Evolutionary conservation across 495 filamentous ascomycete species (phyloP).

Genomic region (Pyrenopolyporus hunteri): DNA sequence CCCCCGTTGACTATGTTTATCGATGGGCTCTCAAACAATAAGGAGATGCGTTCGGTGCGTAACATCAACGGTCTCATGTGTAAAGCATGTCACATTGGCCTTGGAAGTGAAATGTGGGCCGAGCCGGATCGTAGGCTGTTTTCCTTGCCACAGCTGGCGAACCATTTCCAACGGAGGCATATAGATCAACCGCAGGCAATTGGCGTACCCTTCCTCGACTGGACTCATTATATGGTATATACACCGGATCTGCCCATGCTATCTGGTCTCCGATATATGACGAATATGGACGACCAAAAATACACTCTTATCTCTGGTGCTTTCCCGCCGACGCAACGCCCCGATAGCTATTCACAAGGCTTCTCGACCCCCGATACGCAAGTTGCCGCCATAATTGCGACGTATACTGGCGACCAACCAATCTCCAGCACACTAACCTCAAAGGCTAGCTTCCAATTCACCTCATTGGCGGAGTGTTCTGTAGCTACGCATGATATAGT

Average conservation of each 20-base stretch:
- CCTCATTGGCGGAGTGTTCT: background rate
- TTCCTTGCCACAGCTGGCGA: slow-evolving; percentile 65
- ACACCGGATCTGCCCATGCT: slow-evolving; percentile 62
- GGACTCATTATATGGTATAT: slow-evolving; percentile 74
- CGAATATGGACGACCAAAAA: slow-evolving; percentile 63
- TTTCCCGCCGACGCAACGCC: slow-evolving; percentile 52
- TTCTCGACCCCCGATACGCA: background rate
- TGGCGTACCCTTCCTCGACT: slow-evolving; percentile 54
- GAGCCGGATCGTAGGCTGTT: slow-evolving; percentile 58
- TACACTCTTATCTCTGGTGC: slow-evolving; percentile 62
- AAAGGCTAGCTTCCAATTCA: background rate
- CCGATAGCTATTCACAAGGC: slow-evolving; percentile 14
- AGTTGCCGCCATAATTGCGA: background rate
- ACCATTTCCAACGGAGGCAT: slow-evolving; percentile 71
- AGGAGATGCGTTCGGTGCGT: slow-evolving; percentile 70
- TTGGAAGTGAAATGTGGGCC: slow-evolving; percentile 42
- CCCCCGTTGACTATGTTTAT: slow-evolving; percentile 66
- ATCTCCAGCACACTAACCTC: too few species aligned
- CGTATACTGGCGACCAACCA: background rate
- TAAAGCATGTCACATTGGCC: slow-evolving; percentile 59
- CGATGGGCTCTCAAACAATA: slow-evolving; percentile 68
- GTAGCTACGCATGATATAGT: background rate
- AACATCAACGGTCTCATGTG: slow-evolving; percentile 69
- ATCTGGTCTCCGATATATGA: slow-evolving; percentile 51
- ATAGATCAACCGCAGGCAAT: slow-evolving; percentile 45